Evolutionary conservation across 805 yeast genomes (phyloP).

Genomic region (Jamesozyma hellenica): DNA sequence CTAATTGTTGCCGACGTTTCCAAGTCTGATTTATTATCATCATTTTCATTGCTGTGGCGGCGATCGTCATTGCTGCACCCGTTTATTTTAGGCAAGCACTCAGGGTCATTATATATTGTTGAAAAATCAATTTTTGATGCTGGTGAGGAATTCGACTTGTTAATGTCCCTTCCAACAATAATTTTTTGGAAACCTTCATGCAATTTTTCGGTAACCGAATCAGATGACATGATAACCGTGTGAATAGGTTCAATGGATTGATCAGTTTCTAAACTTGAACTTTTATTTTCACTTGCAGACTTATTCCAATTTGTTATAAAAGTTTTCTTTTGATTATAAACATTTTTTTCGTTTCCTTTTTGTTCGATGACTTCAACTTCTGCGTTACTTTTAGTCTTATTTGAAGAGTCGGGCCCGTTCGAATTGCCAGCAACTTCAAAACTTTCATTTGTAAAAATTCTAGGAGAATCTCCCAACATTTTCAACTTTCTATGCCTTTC

Average conservation of each 20-base stretch:
- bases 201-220: conserved; percentile 20
- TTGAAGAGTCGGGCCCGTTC: conserved; percentile 1
- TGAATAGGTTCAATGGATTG: conserved; percentile 12
- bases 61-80: too few relatives aligned
- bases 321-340: neutral
- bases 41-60: neutral
- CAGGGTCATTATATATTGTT: too few relatives aligned
- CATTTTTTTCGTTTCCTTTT: neutral
- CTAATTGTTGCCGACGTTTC: neutral
- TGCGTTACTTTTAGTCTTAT: conserved; percentile 5
- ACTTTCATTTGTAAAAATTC: conserved; percentile 24
- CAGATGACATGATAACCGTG: conserved; percentile 20
- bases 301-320: neutral
- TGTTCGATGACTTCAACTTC: neutral
- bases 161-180: conserved; percentile 21
- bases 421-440: conserved; percentile 7
- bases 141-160: neutral
- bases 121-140: neutral
- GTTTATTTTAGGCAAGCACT: too few relatives aligned
- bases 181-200: conserved; percentile 22
- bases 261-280: conserved; percentile 4
- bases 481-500: conserved; percentile 32
- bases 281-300: conserved; percentile 2
- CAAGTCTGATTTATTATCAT: neutral
- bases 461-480: conserved; percentile 34